Evolutionary conservation across 2,329 filamentous ascomycete species (phyloP).

Genomic region (Didymella sp.): DNA sequence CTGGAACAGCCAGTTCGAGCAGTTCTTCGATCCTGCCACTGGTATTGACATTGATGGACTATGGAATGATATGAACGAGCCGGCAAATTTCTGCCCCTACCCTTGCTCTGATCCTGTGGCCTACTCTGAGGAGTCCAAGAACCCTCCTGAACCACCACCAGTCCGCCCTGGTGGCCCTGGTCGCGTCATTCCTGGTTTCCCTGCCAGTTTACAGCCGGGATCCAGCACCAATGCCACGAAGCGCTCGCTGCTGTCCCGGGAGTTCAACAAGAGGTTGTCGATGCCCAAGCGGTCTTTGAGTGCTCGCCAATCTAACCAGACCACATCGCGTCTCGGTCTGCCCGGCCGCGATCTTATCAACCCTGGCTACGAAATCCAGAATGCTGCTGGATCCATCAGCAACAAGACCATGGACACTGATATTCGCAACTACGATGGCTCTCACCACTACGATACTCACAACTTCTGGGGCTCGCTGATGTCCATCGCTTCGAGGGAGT

Average conservation of each 20-base stretch:
- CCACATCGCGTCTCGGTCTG: conserved; percentile 59
- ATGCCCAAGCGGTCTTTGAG: conserved; percentile 21
- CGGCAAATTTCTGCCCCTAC: conserved; percentile 45
- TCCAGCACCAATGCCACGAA: conserved; percentile 24
- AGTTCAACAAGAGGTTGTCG: conserved; percentile 6
- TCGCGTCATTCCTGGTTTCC: conserved; percentile 72
- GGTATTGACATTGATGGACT: conserved; percentile 79
- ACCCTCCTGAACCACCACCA: conserved; percentile 68
- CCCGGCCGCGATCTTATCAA: conserved; percentile 69
- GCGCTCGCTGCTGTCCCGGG: conserved; percentile 18
- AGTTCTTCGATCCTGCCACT: conserved; percentile 68
- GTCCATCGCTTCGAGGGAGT: conserved; percentile 69
- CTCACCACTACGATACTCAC: conserved; percentile 75
- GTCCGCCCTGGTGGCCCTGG: conserved; percentile 65
- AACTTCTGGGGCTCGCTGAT: conserved; percentile 80
- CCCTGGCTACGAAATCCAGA: conserved; percentile 70
- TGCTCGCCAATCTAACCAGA: conserved; percentile 39
- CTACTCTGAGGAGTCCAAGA: conserved; percentile 53
- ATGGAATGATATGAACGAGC: conserved; percentile 59
- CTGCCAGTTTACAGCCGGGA: conserved; percentile 68
- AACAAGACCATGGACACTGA: conserved; percentile 67
- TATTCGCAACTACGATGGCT: conserved; percentile 70
- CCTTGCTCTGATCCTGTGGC: conserved; percentile 57
- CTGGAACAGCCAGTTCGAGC: conserved; percentile 72
- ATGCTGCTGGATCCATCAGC: conserved; percentile 54